Evolutionary conservation across 148 eudicot species (phyloP).

Genomic region (Arctostaphylos glauca): DNA sequence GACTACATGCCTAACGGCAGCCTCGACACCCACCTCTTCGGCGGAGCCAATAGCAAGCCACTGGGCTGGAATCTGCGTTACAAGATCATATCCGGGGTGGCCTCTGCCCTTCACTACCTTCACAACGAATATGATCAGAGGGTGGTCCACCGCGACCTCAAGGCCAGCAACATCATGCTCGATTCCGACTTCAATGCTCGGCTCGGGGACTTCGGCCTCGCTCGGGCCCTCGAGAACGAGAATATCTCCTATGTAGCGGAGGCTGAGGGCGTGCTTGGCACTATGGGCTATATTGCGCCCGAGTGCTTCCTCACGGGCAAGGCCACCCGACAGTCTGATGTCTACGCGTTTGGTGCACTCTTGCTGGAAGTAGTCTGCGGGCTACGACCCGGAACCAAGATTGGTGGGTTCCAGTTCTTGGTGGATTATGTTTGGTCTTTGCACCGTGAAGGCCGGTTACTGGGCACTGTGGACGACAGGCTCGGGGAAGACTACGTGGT

Average conservation of each 20-base stretch:
- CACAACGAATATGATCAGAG: constrained; percentile 69
- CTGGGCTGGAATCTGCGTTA: constrained; percentile 47
- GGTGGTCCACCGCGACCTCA: constrained; percentile 47
- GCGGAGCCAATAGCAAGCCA: neutral
- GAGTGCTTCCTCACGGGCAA: constrained; percentile 89
- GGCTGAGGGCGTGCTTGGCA: constrained; percentile 69
- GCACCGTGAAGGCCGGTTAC: constrained; percentile 56
- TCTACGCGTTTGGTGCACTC: constrained; percentile 70
- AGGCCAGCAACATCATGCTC: constrained; percentile 87
- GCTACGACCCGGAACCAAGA: constrained; percentile 49
- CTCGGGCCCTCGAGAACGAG: constrained; percentile 77
- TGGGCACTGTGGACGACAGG: constrained; percentile 54
- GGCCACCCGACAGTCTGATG: constrained; percentile 66
- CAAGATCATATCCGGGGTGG: constrained; percentile 46
- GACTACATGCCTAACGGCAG: constrained; percentile 93
- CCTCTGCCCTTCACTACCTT: constrained; percentile 56
- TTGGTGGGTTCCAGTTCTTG: constrained; percentile 36
- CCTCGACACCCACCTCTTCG: constrained; percentile 51
- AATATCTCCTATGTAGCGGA: constrained; percentile 57
- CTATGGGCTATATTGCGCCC: constrained; percentile 88
- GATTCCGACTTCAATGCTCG: constrained; percentile 74
- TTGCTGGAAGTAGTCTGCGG: constrained; percentile 69
- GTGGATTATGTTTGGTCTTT: constrained; percentile 86
- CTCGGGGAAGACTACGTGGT: constrained; percentile 36
- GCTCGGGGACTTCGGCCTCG: constrained; percentile 83